These are phyloP conservation scores for Alternaria sp. DNA, from an alignment of 2,329 filamentous ascomycete species.

Conservation along the genomic window DNA sequence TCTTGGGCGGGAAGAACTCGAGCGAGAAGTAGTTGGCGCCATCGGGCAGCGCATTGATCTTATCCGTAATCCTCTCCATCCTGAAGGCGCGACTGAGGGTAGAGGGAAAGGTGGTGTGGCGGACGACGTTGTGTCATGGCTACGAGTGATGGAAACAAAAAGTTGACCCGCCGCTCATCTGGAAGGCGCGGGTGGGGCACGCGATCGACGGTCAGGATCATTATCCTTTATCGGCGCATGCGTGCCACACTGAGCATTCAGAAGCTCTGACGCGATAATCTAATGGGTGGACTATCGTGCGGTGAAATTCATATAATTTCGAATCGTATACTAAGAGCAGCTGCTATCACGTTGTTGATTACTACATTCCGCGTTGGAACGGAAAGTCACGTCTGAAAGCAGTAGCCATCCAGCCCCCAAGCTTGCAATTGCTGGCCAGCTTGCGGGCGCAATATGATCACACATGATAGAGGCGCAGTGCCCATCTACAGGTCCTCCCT, in stretches of 20 bases:
- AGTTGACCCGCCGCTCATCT: constrained; percentile 23
- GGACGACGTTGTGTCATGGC: constrained; percentile 38
- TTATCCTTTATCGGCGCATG: constrained; percentile 3
- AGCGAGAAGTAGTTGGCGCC: constrained; percentile 90
- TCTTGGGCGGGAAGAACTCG: constrained; percentile 99
- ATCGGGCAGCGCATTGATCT: constrained; percentile 86
- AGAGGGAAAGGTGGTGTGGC: constrained; percentile 11
- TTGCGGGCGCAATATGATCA: too few species aligned
- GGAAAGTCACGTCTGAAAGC: not conserved
- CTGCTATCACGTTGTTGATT: not conserved
- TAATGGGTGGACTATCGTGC: too few species aligned
- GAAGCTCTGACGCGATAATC: not conserved
- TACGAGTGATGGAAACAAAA: constrained; percentile 29
- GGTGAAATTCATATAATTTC: too few species aligned
- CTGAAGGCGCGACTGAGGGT: not conserved
- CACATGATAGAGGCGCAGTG: too few species aligned
- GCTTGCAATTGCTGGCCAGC: not conserved
- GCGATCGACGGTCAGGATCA: constrained; percentile 26
- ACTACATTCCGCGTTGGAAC: not conserved
- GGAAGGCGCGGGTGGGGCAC: constrained; percentile 32
- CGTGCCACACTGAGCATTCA: not conserved
- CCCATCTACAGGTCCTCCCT: too few species aligned
- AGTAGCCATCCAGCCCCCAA: not conserved
- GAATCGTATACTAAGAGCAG: not conserved
- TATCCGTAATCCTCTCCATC: constrained; percentile 81